Evolutionary conservation across 2,329 filamentous ascomycete genomes (phyloP).

Genomic region (Exophiala spinifera): DNA sequence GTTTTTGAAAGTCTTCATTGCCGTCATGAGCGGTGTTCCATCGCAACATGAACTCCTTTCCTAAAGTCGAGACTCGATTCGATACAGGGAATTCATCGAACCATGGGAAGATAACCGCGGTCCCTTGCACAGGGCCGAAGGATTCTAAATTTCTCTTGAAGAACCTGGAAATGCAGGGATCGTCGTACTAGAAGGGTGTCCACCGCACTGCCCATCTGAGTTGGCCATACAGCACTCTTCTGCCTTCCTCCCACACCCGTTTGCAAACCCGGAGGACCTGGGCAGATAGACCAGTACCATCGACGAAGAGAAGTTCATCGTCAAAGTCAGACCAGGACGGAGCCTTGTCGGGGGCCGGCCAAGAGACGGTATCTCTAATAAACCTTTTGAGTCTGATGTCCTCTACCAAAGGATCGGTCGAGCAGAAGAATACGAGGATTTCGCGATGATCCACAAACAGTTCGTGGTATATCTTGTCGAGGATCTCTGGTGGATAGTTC

Average conservation of each 20-base stretch:
- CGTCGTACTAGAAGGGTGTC: not conserved
- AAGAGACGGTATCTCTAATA: not conserved
- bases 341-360: too few species aligned
- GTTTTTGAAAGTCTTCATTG: too few species aligned
- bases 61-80: too few species aligned
- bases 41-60: too few species aligned
- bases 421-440: conserved; percentile 14
- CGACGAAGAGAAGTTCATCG: conserved; percentile 6
- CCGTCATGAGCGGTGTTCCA: too few species aligned
- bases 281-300: conserved; percentile 11
- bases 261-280: conserved; percentile 20
- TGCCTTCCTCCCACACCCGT: conserved; percentile 11
- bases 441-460: conserved; percentile 12
- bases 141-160: too few species aligned
- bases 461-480: conserved; percentile 14
- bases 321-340: not conserved
- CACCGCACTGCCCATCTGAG: conserved; percentile 11
- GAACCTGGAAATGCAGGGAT: not conserved
- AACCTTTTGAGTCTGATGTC: conserved; percentile 2
- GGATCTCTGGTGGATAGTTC: conserved; percentile 16
- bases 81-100: too few species aligned
- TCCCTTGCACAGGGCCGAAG: too few species aligned
- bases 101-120: not conserved
- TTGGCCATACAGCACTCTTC: conserved; percentile 12
- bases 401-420: conserved; percentile 2